Evolutionary conservation across 148 eudicot species (phyloP).

Genomic region (Salicornia ramosissima): DNA sequence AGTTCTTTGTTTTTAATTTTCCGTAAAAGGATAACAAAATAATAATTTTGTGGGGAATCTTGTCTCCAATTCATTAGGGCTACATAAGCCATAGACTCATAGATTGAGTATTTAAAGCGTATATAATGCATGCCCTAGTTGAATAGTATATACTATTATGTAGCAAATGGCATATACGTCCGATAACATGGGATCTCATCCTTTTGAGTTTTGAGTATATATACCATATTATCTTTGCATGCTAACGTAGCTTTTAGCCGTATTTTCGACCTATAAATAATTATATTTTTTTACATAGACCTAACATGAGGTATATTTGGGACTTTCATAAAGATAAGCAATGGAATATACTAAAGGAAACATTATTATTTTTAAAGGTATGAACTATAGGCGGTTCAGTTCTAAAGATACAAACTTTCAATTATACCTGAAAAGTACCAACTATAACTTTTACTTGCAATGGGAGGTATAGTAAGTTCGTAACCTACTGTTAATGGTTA

Average conservation of each 20-base stretch:
- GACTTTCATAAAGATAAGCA: not conserved
- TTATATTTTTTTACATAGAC: not conserved
- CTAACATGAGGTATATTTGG: constrained; percentile 12
- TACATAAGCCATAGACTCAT: not conserved
- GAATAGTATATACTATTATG: not conserved
- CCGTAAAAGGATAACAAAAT: too few species aligned
- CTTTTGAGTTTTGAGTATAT: not conserved
- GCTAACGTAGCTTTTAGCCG: constrained; percentile 7
- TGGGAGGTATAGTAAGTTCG: too few species aligned
- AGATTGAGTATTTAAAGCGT: too few species aligned
- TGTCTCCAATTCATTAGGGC: constrained; percentile 10
- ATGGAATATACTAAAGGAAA: not conserved
- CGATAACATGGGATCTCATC: constrained; percentile 4
- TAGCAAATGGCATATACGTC: constrained; percentile 9
- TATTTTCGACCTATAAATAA: not conserved
- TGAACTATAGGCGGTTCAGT: too few species aligned
- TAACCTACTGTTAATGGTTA: too few species aligned
- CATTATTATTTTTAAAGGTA: too few species aligned
- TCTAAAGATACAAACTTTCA: too few species aligned
- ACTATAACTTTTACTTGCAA: too few species aligned
- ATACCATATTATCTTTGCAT: not conserved
- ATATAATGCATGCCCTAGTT: not conserved
- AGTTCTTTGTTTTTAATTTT: too few species aligned
- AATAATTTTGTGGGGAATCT: constrained; percentile 12
- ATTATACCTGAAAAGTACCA: too few species aligned